Percentiles rank a stretch among this genome's conserved stretches.
phyloP scores from a whole-genome alignment of 2,329 filamentous ascomycete species.

The Macrophomina phaseolina region DNA sequence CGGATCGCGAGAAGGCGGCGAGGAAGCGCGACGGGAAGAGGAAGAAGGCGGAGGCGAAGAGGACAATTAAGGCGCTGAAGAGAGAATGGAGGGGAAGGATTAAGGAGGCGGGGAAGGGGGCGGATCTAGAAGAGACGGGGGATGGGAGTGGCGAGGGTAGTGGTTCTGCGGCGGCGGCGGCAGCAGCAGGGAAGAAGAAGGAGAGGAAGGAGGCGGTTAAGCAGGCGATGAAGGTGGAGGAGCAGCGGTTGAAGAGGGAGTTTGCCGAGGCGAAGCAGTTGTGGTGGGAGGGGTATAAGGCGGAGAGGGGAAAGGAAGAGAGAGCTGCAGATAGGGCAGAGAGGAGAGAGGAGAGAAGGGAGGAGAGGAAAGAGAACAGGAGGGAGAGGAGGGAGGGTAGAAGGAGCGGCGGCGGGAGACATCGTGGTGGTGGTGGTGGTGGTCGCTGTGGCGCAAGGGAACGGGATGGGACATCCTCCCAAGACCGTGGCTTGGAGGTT shows the following conservation, averaged over 20 bases:
- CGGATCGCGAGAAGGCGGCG: conserved; percentile 7
- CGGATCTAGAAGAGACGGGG: conserved; percentile 33
- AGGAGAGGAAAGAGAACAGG: not conserved
- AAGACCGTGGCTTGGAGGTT: not conserved
- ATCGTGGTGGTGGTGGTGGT: not conserved
- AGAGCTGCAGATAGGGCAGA: not conserved
- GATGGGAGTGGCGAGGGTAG: conserved; percentile 28
- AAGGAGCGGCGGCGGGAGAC: not conserved
- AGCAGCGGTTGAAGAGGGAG: conserved; percentile 31
- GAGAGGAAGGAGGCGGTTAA: conserved; percentile 7
- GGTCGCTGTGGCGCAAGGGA: not conserved
- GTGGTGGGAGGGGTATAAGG: conserved; percentile 11
- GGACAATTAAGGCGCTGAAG: conserved; percentile 32
- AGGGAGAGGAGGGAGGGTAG: not conserved
- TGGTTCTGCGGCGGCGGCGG: conserved; percentile 19
- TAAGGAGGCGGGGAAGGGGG: conserved; percentile 32
- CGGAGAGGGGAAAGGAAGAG: too few relatives aligned
- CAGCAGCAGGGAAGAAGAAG: conserved; percentile 29
- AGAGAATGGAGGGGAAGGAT: conserved; percentile 32
- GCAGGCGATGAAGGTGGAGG: conserved; percentile 9
- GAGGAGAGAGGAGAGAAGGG: conserved; percentile 10
- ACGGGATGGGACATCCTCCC: not conserved
- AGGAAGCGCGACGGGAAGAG: conserved; percentile 32
- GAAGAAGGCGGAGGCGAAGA: conserved; percentile 29
- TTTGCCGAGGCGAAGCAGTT: conserved; percentile 19